Conservation (phyloP, 768 basidiomycete genomes). For the Mycena pura region DNA sequence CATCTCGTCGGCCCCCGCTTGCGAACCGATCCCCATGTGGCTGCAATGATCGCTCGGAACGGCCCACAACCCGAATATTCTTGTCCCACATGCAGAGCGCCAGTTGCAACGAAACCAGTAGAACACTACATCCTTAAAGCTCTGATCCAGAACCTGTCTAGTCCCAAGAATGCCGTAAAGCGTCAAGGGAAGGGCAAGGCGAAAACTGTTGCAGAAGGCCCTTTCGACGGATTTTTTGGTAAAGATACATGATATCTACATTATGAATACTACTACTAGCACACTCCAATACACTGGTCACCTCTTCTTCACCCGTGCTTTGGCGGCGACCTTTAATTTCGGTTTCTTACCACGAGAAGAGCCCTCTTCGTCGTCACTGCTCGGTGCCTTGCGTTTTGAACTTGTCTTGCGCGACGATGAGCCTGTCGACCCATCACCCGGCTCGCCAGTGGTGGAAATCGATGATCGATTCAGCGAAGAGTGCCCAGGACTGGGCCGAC, state of each 20-base stretch:
- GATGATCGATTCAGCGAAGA: constrained; percentile 47
- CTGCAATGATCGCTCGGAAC: constrained; percentile 33
- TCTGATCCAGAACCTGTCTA: constrained; percentile 54
- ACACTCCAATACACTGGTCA: constrained; percentile 25
- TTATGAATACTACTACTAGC: constrained; percentile 1
- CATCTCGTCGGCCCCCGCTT: constrained; percentile 32
- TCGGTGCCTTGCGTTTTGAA: constrained; percentile 57
- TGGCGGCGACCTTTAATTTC: constrained; percentile 43
- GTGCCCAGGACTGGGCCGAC: constrained; percentile 59
- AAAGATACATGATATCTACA: neutral
- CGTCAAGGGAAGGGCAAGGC: constrained; percentile 31
- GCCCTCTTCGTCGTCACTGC: constrained; percentile 64
- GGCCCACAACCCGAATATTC: constrained; percentile 59
- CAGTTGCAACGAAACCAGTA: constrained; percentile 55
- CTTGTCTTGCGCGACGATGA: constrained; percentile 34
- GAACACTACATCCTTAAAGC: constrained; percentile 70
- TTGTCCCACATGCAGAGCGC: constrained; percentile 70
- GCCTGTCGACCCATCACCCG: constrained; percentile 43
- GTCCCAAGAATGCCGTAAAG: constrained; percentile 41
- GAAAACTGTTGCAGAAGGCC: constrained; percentile 30
- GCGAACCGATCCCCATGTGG: constrained; percentile 35
- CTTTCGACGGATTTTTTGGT: constrained; percentile 58
- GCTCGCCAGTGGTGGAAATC: constrained; percentile 51
- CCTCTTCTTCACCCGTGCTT: constrained; percentile 51
- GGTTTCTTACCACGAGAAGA: constrained; percentile 44